Evolutionary conservation across 2,329 filamentous ascomycete genomes (phyloP).

Genomic region (Rasamsonia emersonii): DNA sequence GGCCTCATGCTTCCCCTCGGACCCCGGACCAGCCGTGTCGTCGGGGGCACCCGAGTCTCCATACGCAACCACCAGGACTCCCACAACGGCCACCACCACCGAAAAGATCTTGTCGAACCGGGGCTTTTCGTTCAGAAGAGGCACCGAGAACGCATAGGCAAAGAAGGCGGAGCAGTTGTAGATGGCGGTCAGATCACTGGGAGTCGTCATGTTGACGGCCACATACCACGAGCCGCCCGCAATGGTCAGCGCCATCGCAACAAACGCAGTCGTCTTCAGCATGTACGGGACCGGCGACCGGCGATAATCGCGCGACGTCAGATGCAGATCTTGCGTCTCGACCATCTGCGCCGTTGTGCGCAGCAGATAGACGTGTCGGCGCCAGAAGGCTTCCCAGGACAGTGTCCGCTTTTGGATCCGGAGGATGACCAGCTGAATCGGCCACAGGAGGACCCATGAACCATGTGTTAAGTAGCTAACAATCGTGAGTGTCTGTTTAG

Average conservation of each 20-base stretch:
- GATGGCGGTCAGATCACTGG: conserved; percentile 90
- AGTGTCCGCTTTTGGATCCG: conserved; percentile 68
- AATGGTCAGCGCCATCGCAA: conserved; percentile 79
- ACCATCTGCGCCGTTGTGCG: conserved; percentile 75
- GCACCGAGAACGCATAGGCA: conserved; percentile 93
- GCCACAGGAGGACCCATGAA: conserved; percentile 87
- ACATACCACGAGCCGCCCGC: conserved; percentile 94
- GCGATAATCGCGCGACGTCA: conserved; percentile 35
- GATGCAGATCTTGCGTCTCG: conserved; percentile 64
- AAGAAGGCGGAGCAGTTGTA: conserved; percentile 99
- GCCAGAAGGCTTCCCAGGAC: conserved; percentile 82
- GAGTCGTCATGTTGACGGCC: conserved; percentile 85
- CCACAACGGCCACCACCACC: conserved; percentile 76
- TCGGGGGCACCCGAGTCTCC: conserved; percentile 61
- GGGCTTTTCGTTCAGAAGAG: conserved; percentile 75
- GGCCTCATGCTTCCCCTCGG: conserved; percentile 39
- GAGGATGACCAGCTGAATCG: conserved; percentile 68
- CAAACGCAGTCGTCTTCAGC: conserved; percentile 65
- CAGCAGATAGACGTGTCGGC: conserved; percentile 56
- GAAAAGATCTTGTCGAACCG: conserved; percentile 77
- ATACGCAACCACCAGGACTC: conserved; percentile 92
- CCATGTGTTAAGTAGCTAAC: conserved; percentile 77
- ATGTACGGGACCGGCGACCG: conserved; percentile 61
- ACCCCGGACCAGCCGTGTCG: no score
- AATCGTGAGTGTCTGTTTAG: no score